Percentiles rank a stretch among this genome's conserved stretches.
phyloP scores from a whole-genome alignment of 1,284 basidiomycete species.

The Malassezia sp. region DNA sequence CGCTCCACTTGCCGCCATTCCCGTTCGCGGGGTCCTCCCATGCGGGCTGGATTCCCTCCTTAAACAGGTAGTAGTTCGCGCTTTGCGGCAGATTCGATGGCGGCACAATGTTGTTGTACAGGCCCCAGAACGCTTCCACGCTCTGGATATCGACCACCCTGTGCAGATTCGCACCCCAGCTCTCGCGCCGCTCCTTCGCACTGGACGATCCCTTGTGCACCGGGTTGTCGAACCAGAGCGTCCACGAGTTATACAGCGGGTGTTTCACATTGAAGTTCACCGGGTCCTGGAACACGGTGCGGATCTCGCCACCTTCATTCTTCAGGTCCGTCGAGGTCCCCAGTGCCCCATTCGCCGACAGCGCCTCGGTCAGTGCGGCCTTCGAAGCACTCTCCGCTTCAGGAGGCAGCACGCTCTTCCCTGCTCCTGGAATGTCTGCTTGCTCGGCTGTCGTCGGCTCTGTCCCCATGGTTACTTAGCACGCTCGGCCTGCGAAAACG shows the following conservation, averaged over 20 bases:
- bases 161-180: conserved; percentile 45
- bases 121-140: conserved; percentile 47
- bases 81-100: conserved; percentile 87
- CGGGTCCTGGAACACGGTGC: conserved; percentile 42
- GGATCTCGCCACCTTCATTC: conserved; percentile 19
- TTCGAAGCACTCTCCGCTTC: conserved; percentile 29
- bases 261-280: conserved; percentile 46
- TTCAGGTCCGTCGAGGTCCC: conserved; percentile 10
- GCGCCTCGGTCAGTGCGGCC: conserved; percentile 30
- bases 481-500: no score
- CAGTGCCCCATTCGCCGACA: conserved; percentile 19
- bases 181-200: conserved; percentile 38
- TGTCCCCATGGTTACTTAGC: no score
- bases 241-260: conserved; percentile 43
- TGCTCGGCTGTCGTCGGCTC: no score
- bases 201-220: conserved; percentile 32
- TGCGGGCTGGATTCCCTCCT: conserved; percentile 68
- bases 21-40: conserved; percentile 93
- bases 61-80: conserved; percentile 98
- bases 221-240: conserved; percentile 46
- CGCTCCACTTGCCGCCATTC: conserved; percentile 93
- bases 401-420: conserved; percentile 18
- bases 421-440: conserved; percentile 5
- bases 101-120: conserved; percentile 95
- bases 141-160: conserved; percentile 41